Conservation (phyloP, 2,329 filamentous ascomycete species). For the Phyllosticta capitalensis region DNA sequence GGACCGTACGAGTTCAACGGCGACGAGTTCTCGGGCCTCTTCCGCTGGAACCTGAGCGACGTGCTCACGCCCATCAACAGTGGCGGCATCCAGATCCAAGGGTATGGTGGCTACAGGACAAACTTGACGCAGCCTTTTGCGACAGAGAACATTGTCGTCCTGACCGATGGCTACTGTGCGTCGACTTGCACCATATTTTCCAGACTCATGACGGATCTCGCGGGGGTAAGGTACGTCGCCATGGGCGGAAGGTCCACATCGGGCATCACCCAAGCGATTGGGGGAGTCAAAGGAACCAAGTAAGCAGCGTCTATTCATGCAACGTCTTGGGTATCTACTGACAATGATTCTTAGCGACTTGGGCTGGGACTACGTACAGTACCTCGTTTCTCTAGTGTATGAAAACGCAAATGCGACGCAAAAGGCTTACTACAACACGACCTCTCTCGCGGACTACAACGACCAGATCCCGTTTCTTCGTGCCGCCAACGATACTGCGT, state of each 20-base stretch:
- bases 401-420: slow-evolving; percentile 16
- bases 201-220: slow-evolving; percentile 43
- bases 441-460: slow-evolving; percentile 25
- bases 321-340: not conserved
- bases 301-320: not conserved
- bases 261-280: slow-evolving; percentile 45
- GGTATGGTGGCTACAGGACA: slow-evolving; percentile 27
- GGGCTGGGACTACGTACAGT: slow-evolving; percentile 24
- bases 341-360: slow-evolving; percentile 22
- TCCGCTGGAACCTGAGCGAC: slow-evolving; percentile 42
- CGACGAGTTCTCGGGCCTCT: slow-evolving; percentile 49
- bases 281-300: slow-evolving; percentile 52
- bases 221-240: slow-evolving; percentile 46
- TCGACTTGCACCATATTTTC: slow-evolving; percentile 52
- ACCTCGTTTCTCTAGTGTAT: slow-evolving; percentile 14
- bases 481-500: slow-evolving; percentile 16
- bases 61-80: slow-evolving; percentile 24
- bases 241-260: slow-evolving; percentile 50
- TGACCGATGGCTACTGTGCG: slow-evolving; percentile 46
- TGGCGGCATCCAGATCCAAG: slow-evolving; percentile 27
- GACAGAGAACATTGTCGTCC: slow-evolving; percentile 47
- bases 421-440: slow-evolving; percentile 20
- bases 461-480: slow-evolving; percentile 23
- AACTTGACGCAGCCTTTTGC: slow-evolving; percentile 42
- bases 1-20: slow-evolving; percentile 30